These are phyloP conservation scores for Aegilops sharonensis DNA, from an alignment of 176 grass and related monocot species.

Conservation along the genomic window DNA sequence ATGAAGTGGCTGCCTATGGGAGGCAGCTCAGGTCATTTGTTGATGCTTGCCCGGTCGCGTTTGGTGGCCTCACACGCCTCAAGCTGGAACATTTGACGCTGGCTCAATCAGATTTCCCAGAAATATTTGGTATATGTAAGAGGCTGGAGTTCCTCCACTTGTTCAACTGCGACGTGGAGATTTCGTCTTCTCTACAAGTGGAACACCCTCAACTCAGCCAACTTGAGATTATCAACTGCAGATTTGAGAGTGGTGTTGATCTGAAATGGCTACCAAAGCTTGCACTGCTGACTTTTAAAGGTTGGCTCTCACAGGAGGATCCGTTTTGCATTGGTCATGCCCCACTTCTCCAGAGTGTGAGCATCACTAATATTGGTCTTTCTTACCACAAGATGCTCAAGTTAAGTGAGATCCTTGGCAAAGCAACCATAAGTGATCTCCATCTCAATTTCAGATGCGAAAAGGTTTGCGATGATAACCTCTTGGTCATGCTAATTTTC, in stretches of 20 bases:
- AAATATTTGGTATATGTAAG: neutral
- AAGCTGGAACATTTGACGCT: neutral
- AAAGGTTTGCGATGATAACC: neutral
- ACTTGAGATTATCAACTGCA: neutral
- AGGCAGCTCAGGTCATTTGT: neutral
- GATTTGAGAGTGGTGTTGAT: neutral
- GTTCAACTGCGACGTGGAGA: neutral
- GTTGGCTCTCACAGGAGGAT: neutral
- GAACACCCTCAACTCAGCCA: neutral
- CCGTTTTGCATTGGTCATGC: no score
- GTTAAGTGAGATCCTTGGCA: neutral
- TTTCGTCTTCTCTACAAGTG: neutral
- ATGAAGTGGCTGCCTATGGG: neutral
- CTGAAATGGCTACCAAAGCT: neutral
- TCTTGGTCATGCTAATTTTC: neutral
- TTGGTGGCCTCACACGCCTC: neutral
- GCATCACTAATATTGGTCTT: neutral
- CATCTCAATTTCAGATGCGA: neutral
- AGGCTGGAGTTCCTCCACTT: neutral
- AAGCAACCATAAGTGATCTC: neutral
- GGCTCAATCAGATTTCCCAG: neutral
- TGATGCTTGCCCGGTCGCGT: neutral
- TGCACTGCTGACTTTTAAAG: neutral
- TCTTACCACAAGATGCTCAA: neutral
- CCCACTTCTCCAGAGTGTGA: no score